These are phyloP conservation scores for Blastomyces emzantsi DNA, from an alignment of 2,329 filamentous ascomycete genomes.

Conservation along the genomic window DNA sequence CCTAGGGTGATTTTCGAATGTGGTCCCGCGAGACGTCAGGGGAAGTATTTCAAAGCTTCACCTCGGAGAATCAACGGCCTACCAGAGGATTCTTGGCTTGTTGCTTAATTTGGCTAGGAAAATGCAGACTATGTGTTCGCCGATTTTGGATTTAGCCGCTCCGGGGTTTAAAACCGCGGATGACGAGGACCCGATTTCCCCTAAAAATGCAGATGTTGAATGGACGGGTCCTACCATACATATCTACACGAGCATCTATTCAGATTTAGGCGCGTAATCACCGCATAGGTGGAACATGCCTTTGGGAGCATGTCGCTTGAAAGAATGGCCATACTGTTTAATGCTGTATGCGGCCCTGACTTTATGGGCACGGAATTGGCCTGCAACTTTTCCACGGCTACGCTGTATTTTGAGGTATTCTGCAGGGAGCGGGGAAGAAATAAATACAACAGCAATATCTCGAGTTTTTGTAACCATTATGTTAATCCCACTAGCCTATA, in stretches of 20 bases:
- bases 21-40: neutral
- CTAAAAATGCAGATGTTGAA: neutral
- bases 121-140: neutral
- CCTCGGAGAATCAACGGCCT: neutral
- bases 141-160: neutral
- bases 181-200: neutral
- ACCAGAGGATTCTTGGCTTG: neutral
- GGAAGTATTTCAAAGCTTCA: neutral
- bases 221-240: neutral
- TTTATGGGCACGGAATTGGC: neutral
- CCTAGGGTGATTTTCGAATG: slow-evolving; percentile 12
- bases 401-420: neutral
- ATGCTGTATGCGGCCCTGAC: neutral
- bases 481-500: neutral
- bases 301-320: neutral
- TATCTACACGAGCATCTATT: neutral
- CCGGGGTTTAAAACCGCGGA: neutral
- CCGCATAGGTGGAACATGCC: neutral
- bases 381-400: neutral
- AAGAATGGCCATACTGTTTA: neutral
- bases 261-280: neutral
- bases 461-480: neutral
- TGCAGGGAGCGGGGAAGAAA: neutral
- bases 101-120: neutral
- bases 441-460: neutral